These are phyloP conservation scores for Salinomyces thailandicus DNA, from an alignment of 2,329 filamentous ascomycete species.

Conservation along the genomic window DNA sequence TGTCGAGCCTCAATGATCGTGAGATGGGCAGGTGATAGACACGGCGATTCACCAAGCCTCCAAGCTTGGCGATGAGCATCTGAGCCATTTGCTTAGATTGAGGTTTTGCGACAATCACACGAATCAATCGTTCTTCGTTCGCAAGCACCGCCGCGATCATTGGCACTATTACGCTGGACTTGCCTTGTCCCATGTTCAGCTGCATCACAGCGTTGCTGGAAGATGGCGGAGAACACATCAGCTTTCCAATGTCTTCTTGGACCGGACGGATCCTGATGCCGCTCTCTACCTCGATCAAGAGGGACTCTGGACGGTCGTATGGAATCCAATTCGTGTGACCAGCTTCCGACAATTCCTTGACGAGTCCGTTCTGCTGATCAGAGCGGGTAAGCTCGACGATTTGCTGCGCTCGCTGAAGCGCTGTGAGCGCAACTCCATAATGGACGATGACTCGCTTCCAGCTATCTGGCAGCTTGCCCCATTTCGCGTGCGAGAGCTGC, in stretches of 20 bases:
- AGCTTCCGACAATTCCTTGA: constrained; percentile 36
- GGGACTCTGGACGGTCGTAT: constrained; percentile 47
- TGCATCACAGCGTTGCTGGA: constrained; percentile 48
- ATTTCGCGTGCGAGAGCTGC: constrained; percentile 33
- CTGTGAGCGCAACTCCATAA: constrained; percentile 36
- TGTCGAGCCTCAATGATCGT: constrained; percentile 34
- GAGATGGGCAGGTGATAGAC: constrained; percentile 51
- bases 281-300: constrained; percentile 56
- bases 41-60: constrained; percentile 44
- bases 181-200: constrained; percentile 63
- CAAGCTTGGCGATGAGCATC: constrained; percentile 44
- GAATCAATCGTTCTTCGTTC: constrained; percentile 34
- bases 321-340: constrained; percentile 51
- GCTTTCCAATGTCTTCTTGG: constrained; percentile 52
- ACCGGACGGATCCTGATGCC: constrained; percentile 51
- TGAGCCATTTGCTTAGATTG: constrained; percentile 49
- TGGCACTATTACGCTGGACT: constrained; percentile 58
- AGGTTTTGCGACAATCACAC: constrained; percentile 48
- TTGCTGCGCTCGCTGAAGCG: constrained; percentile 37
- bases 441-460: constrained; percentile 34
- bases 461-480: constrained; percentile 21
- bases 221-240: constrained; percentile 46
- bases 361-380: constrained; percentile 10
- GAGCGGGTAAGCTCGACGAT: constrained; percentile 23
- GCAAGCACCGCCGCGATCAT: constrained; percentile 44